Evolutionary conservation across 106 monocot genomes (phyloP).

Genomic region (Amphibolis antarctica): DNA sequence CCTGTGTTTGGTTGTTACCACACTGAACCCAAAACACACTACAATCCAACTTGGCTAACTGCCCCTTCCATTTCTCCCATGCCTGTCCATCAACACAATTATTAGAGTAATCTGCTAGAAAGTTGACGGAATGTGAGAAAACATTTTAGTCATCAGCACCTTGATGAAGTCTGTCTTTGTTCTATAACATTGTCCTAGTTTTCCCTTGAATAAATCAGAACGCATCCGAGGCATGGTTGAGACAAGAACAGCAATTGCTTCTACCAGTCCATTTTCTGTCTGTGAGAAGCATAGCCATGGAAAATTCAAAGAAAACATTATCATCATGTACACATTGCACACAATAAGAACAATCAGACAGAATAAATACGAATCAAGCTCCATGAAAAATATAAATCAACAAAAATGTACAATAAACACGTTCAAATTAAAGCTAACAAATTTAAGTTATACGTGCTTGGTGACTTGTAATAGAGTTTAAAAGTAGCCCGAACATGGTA

Average conservation of each 20-base stretch:
- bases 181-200: conserved; percentile 66
- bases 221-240: conserved; percentile 89
- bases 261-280: conserved; percentile 97
- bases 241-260: conserved; percentile 76
- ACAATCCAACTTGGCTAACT: conserved; percentile 65
- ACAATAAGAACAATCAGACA: not conserved
- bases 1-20: conserved; percentile 55
- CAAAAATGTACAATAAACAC: too few relatives aligned
- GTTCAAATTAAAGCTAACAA: too few relatives aligned
- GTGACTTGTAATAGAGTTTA: too few relatives aligned
- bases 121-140: not conserved
- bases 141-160: conserved; percentile 27
- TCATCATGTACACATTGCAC: not conserved
- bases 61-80: conserved; percentile 90
- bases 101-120: not conserved
- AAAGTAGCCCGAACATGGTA: too few relatives aligned
- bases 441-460: too few relatives aligned
- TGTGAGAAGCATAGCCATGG: conserved; percentile 13
- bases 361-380: too few relatives aligned
- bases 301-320: not conserved
- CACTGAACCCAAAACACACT: conserved; percentile 97
- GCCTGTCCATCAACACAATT: conserved; percentile 32
- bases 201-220: conserved; percentile 42
- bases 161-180: conserved; percentile 84
- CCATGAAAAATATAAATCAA: too few relatives aligned